Base-by-base conservation (phyloP, 2,329 filamentous ascomycete species). In the Sphaerostilbella broomeana region DNA sequence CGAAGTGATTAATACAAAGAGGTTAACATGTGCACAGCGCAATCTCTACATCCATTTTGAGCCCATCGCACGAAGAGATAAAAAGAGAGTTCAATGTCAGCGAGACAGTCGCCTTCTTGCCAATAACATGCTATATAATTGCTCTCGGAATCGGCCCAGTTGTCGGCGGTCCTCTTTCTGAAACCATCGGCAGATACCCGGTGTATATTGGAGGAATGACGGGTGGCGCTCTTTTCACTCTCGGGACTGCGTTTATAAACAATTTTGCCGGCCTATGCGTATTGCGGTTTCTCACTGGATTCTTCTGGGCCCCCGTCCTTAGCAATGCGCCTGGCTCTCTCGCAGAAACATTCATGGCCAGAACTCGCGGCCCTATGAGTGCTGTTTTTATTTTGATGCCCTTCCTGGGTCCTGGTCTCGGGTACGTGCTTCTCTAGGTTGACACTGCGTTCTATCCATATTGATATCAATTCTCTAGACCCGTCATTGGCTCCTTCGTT, bases 71-170 rank as follows among this genome's bases (percentile, higher is more conserved):
- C 16, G 32, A 47, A 2, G 58, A 71, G 4, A 52, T 82, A 5
- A 69, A 69, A 58, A 27, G 51, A 0, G 63, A 73, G 6, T 84
- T 84, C 53, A 47, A 64, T 30, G 65, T 80, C 10, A 67, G 65
- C 11, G 64, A 66, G 34, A 79, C 74, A 1, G 64, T 68, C 6
- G 72, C 78, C 0, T 61, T 83, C n/a, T 58, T 82, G 0, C 72
- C 73, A 0, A 55, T 83, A 1, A 71, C 78, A 0, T 54, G 79
- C 5, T 84, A 79, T 53, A 70, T 77, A 5, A 57, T 81, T 8
- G 78, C 77, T 0, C 64, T 83, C 0, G 75, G 63, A 3, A 61
- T 80, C 12, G 79, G 78, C 0, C 79, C 79, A 6, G 59, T 81
- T 35, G 45, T 79, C 11, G 73, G 72, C 8, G 75, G 77, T 0